These are phyloP conservation scores for Haematococcus sp. DNA, from an alignment of 139 green algal genomes.

Conservation along the genomic window DNA sequence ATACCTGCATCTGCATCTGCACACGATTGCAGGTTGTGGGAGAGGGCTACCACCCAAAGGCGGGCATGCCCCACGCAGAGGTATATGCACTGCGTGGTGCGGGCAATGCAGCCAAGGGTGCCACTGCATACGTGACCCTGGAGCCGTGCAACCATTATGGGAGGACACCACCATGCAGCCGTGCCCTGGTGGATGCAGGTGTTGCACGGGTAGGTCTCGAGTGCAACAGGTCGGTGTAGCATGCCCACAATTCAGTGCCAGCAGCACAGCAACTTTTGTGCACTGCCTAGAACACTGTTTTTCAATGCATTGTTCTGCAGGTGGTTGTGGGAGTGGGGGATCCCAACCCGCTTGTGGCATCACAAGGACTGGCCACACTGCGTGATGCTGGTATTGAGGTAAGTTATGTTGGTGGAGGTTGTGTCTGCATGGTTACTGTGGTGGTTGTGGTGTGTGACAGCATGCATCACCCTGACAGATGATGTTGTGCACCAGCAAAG, in stretches of 20 bases:
- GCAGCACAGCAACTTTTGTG: no score
- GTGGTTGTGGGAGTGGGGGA: conserved; percentile 88
- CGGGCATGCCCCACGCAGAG: conserved; percentile 95
- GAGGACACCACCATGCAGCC: conserved; percentile 88
- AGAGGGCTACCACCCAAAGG: conserved; percentile 93
- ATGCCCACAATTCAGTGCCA: no score
- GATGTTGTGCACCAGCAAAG: no score
- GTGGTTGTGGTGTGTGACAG: no score
- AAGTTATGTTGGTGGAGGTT: no score
- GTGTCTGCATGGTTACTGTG: no score
- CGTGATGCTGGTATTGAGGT: conserved; percentile 65
- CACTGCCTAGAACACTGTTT: not conserved
- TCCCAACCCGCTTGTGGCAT: conserved; percentile 89
- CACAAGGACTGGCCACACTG: conserved; percentile 67
- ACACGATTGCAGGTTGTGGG: conserved; percentile 73
- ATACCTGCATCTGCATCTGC: no score
- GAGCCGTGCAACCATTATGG: conserved; percentile 98
- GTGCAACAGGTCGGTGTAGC: no score
- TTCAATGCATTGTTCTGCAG: conserved; percentile 27
- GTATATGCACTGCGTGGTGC: conserved; percentile 92
- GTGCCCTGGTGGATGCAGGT: conserved; percentile 81
- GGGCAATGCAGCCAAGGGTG: conserved; percentile 65
- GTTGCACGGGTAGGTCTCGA: conserved; percentile 65
- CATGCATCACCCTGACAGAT: no score
- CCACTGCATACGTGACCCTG: conserved; percentile 97